A percentile compares a stretch with the other conserved stretches of the same genome.
phyloP scores from a whole-genome alignment of 257 asterid species.

The Cynanchum wilfordii region DNA sequence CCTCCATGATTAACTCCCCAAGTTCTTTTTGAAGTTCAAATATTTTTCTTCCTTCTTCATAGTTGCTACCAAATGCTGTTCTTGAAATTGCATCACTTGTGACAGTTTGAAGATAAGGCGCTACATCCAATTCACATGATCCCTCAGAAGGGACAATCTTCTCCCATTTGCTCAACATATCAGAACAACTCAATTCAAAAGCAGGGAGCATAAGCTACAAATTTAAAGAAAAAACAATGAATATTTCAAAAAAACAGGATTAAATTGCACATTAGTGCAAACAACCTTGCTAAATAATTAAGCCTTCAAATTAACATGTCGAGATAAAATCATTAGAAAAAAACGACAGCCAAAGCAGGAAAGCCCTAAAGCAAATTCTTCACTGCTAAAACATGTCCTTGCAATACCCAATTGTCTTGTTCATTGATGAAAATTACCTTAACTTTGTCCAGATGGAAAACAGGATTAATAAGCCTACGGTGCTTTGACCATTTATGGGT shows the following conservation, averaged over 20 bases:
- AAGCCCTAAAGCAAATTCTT: too few species aligned
- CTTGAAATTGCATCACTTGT: constrained; percentile 23
- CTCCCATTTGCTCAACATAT: constrained; percentile 23
- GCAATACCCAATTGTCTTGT: neutral
- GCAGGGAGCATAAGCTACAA: constrained; percentile 21
- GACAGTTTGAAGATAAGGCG: constrained; percentile 16
- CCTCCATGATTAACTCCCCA: constrained; percentile 4
- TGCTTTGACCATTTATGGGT: constrained; percentile 23
- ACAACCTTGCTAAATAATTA: neutral
- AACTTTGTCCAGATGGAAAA: constrained; percentile 18
- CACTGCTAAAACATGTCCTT: too few species aligned
- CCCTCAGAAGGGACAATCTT: constrained; percentile 11
- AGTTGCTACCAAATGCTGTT: constrained; percentile 22
- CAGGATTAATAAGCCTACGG: constrained; percentile 21
- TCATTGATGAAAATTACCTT: constrained; percentile 12
- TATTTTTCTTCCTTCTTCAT: constrained; percentile 22
- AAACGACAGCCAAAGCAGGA: neutral
- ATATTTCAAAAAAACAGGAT: neutral
- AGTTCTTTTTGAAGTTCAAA: constrained; percentile 16
- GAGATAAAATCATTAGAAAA: too few species aligned
- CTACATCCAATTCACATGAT: constrained; percentile 21
- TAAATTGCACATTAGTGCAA: too few species aligned
- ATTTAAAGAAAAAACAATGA: neutral
- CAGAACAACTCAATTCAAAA: constrained; percentile 12
- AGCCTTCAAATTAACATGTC: neutral